Base-by-base conservation (phyloP, 106 monocot genomes). In the Dendrobium nobile region DNA sequence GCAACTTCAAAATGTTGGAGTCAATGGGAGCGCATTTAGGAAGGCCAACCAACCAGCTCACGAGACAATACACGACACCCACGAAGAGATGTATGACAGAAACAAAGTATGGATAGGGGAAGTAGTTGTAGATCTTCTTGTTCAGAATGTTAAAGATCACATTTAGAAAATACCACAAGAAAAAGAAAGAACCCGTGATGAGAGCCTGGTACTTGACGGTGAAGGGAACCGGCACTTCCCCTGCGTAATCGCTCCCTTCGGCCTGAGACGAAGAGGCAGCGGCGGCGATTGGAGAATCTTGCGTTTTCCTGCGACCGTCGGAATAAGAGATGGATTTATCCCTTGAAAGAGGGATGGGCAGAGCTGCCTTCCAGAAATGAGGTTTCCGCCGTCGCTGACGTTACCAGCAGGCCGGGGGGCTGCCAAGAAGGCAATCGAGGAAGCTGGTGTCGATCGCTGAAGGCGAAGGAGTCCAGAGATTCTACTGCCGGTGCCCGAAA, bases 131-230 rank as follows among this genome's bases (percentile, higher is more conserved):
- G 73, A 99, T 95, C 88, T 93, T 99, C 87, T 99, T 99, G 87
- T 99, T 99, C 82, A 95, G 79, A 85, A 99, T 99, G 89, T 99
- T 99, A 84, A 99, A 99, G 58, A 99, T 95, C 79, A 99, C 99
- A 77, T 99, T 99, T 77, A 99, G 47, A 82, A 99, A 99, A 75
- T 99, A 99, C 99, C 99, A 99, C 90, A 88, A 89, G 83, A 99
- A 93, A 95, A 99, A 99, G 93, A 99, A 99, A 79, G 93, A 99
- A 42, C 99, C 99, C 72, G 99, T 99, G 72, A 95, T 83, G 28
- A 99, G 87, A n/a, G 88, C 85, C 0, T 92, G 90, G 80, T 93
- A 85, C 85, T 93, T 99, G 20, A 83, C 89, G 55, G 86, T 43
- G 58, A 99, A 95, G 17, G 91, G 85, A 22, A 86, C 82, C 13